A percentile compares a stretch with the other conserved stretches of the same genome.
Evolutionary conservation across 805 yeast genomes (phyloP).

Genomic region (Metschnikowia cerradonensis): DNA sequence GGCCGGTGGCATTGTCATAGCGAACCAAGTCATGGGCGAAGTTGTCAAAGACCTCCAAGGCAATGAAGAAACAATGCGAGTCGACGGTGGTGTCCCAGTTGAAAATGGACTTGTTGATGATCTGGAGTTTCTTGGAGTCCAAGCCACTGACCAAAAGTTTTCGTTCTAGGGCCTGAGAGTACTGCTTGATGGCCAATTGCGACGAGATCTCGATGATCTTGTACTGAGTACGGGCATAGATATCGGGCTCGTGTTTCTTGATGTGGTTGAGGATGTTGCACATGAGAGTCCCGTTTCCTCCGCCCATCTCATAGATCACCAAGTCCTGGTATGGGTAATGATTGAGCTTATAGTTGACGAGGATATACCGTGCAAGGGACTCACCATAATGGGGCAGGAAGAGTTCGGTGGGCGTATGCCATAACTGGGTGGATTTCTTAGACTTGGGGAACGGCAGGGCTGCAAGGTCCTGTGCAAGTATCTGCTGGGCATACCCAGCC

Average conservation of each 20-base stretch:
- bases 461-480: constrained; percentile 21
- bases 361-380: constrained; percentile 75
- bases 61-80: constrained; percentile 73
- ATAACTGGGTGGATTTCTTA: constrained; percentile 54
- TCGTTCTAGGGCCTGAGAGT: constrained; percentile 29
- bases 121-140: constrained; percentile 54
- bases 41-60: constrained; percentile 80
- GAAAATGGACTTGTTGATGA: constrained; percentile 71
- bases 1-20: constrained; percentile 62
- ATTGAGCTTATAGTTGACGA: constrained; percentile 66
- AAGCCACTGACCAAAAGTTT: constrained; percentile 37
- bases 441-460: constrained; percentile 14
- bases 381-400: constrained; percentile 84
- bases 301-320: constrained; percentile 82
- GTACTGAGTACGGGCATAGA: constrained; percentile 65
- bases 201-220: constrained; percentile 69
- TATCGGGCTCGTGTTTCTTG: constrained; percentile 60
- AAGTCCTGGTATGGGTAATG: constrained; percentile 68
- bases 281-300: constrained; percentile 88
- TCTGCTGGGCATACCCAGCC: constrained; percentile 25
- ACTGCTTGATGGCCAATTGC: constrained; percentile 58
- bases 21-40: constrained; percentile 78
- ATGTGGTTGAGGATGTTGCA: constrained; percentile 64
- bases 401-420: constrained; percentile 90
- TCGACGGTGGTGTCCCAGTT: constrained; percentile 60